phyloP scores from a whole-genome alignment of 2,329 filamentous ascomycete species.

The Ophiostoma novo-ulmi region DNA sequence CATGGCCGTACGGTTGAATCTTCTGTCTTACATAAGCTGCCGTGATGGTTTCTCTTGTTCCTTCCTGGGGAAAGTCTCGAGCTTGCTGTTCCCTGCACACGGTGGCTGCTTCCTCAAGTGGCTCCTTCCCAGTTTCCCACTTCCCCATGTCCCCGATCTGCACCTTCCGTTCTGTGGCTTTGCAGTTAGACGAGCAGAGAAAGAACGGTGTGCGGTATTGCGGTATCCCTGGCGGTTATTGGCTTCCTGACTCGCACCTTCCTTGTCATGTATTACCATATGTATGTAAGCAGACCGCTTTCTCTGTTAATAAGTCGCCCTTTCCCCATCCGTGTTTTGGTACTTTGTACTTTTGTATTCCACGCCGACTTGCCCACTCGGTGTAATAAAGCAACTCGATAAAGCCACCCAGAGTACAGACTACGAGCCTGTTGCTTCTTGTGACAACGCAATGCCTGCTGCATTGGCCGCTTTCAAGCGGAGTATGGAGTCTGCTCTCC shows the following conservation, averaged over 20 bases:
- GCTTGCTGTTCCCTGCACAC: background rate
- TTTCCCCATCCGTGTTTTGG: background rate
- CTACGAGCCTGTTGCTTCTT: background rate
- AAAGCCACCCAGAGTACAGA: too few relatives aligned
- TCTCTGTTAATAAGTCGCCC: background rate
- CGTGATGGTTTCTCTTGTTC: background rate
- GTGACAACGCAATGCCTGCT: background rate
- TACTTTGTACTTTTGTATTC: background rate
- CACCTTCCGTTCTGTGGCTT: background rate
- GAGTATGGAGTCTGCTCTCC: background rate
- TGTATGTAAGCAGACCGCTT: background rate
- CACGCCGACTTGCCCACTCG: background rate
- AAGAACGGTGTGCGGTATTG: background rate
- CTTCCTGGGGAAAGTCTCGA: background rate
- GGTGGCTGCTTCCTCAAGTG: background rate
- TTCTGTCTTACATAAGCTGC: background rate
- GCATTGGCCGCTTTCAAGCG: background rate
- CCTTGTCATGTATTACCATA: background rate
- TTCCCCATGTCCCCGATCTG: background rate
- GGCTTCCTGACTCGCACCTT: background rate
- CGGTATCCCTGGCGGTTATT: background rate
- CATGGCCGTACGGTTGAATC: background rate
- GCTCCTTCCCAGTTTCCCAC: background rate
- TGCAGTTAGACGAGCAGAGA: background rate
- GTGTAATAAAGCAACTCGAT: background rate